Base-by-base conservation (phyloP, 495 filamentous ascomycete genomes). In the Penicillium paxilli region DNA sequence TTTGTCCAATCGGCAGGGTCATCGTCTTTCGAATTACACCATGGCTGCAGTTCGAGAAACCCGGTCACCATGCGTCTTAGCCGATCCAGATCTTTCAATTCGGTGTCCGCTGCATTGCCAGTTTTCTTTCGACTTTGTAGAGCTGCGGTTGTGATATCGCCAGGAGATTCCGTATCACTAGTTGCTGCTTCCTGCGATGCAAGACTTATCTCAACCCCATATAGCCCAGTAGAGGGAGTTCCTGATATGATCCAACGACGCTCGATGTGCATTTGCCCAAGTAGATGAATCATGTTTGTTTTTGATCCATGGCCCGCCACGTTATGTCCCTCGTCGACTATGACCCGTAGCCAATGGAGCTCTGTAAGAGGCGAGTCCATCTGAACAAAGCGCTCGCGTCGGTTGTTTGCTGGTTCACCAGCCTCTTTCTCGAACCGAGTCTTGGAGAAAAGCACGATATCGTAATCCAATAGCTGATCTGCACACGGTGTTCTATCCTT, bases 251-350 rank as follows among this genome's bases (percentile, higher is more conserved):
- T 81, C 93, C 93, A 98, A 19, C 87, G 83, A 10, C 89, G 80
- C 28, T 91, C 83, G 20, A 90, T 79, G 25, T 82, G 78, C 5
- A 98, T 75, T 44, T 80, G 76, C 19, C 87, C 81, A 0, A 93
- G 73, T 8, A 90, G 79, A 24, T 80, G 75, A 32, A 87, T 80
- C 32, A 91, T 77, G 41, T 88, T 86, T 14, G 82, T 87, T 51
- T 79, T 83, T 30, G 73, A 73, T 12, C 80, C 81, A 16, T 73
- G 67, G 5, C 80, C 75, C 0, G 87, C 87, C 35, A 96, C 84
- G 37, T 81, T 87, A 64, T 97, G 91, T 1, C 93, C 93, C 78
- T 98, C 93, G 50, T 98, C 93, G 26, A 95, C 85, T 30, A 98
- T 91, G 38, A 93, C 81, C 11, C 93, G 82, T 53, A 96, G 83